These are phyloP conservation scores for Tagetes erecta DNA, from an alignment of 129 eudicot species.

Conservation along the genomic window DNA sequence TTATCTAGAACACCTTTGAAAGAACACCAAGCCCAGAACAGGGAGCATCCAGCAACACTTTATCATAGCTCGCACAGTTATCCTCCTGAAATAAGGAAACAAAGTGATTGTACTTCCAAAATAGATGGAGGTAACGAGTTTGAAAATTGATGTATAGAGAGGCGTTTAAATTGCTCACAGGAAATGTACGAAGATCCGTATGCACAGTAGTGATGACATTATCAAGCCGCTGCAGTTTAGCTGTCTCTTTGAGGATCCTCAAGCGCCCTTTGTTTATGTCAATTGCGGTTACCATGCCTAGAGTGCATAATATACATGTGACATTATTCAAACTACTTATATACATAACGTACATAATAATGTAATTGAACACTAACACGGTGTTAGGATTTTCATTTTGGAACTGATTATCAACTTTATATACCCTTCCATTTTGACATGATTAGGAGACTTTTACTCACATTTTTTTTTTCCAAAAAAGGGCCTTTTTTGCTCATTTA, in stretches of 20 bases:
- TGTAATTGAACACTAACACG: background rate
- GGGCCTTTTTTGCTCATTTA: background rate
- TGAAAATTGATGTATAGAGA: background rate
- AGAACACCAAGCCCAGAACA: slow-evolving; percentile 97
- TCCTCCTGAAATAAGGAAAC: slow-evolving; percentile 41
- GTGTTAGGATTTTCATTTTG: background rate
- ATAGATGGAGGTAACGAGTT: background rate
- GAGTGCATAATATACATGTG: slow-evolving; percentile 25
- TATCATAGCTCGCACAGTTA: slow-evolving; percentile 47
- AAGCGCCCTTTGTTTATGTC: slow-evolving; percentile 88
- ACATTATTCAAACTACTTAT: background rate
- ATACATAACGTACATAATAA: background rate
- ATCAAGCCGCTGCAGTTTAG: slow-evolving; percentile 68
- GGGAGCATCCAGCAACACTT: slow-evolving; percentile 94
- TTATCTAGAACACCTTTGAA: slow-evolving; percentile 62
- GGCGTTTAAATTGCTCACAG: slow-evolving; percentile 44
- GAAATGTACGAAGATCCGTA: slow-evolving; percentile 71
- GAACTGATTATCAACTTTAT: background rate
- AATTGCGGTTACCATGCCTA: slow-evolving; percentile 80
- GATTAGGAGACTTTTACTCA: background rate
- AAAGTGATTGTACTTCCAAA: background rate
- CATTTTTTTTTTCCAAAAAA: background rate
- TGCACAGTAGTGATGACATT: slow-evolving; percentile 63
- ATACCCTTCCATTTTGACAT: background rate
- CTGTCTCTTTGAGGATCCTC: slow-evolving; percentile 81